Percentiles rank a stretch among this genome's conserved stretches.
Conservation (phyloP, 495 filamentous ascomycete species). For the Lophiotrema nucula region DNA sequence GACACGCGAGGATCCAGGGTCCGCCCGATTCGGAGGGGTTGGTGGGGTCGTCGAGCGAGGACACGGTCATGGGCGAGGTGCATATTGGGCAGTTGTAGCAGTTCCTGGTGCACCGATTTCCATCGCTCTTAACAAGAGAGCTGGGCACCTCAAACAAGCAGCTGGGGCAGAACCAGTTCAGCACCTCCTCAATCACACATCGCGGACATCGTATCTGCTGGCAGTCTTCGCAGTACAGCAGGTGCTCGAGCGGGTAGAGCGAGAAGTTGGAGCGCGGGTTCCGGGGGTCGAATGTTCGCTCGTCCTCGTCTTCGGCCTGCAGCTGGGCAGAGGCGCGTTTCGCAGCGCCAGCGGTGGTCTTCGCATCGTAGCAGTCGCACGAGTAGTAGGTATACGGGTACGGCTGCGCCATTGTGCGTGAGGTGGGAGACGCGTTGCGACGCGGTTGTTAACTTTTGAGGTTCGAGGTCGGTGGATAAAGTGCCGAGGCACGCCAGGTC, state of each 20-base stretch:
- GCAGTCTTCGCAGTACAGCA: constrained; percentile 95
- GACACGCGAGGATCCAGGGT: constrained; percentile 78
- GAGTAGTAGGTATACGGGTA: constrained; percentile 91
- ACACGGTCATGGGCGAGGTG: constrained; percentile 74
- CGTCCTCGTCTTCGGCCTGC: constrained; percentile 63
- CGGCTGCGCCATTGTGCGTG: constrained; percentile 61
- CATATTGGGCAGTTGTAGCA: constrained; percentile 94
- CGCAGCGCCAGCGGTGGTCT: constrained; percentile 44
- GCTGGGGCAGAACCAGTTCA: constrained; percentile 92
- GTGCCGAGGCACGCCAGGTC: constrained; percentile 6
- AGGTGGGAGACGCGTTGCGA: neutral
- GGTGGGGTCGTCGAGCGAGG: constrained; percentile 53
- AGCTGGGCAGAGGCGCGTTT: constrained; percentile 31
- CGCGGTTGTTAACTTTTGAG: constrained; percentile 1
- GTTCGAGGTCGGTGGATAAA: constrained; percentile 11
- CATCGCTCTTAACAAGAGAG: constrained; percentile 84
- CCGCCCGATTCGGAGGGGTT: constrained; percentile 33
- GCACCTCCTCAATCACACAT: constrained; percentile 88
- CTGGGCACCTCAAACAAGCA: constrained; percentile 94
- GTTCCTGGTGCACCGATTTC: constrained; percentile 91
- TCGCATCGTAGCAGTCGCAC: constrained; percentile 79
- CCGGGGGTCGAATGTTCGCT: constrained; percentile 80
- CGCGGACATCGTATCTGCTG: constrained; percentile 90
- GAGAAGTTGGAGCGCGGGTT: constrained; percentile 82
- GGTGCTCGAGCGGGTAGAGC: constrained; percentile 88